These are phyloP conservation scores for Neurospora sublineolata DNA, from an alignment of 495 filamentous ascomycete genomes.

Conservation along the genomic window DNA sequence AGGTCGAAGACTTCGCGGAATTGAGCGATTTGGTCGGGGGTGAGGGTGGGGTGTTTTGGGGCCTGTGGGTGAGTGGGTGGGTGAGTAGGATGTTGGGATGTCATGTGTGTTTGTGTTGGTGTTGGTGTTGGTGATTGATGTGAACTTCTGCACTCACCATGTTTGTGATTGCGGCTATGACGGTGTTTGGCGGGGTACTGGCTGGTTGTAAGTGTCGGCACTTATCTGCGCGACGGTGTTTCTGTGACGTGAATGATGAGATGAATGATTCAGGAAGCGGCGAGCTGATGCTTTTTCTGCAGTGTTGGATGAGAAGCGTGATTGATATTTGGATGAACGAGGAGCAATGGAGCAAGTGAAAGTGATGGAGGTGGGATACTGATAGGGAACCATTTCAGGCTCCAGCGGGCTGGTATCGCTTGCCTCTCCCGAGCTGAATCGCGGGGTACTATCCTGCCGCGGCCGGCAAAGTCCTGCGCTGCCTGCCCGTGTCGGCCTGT, in stretches of 20 bases:
- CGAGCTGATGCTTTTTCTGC: not conserved
- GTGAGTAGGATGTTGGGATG: not conserved
- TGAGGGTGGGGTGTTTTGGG: not conserved
- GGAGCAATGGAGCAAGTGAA: not conserved
- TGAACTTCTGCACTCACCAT: not conserved
- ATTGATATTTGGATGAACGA: not conserved
- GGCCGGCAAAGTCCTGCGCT: not conserved
- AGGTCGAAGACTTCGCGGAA: slow-evolving; percentile 91
- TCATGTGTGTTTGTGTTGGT: not conserved
- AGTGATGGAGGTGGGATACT: not conserved
- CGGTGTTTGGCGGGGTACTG: not conserved
- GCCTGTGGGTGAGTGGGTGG: not conserved
- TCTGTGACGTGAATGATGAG: not conserved
- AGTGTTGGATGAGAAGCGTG: not conserved
- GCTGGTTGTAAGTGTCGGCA: not conserved
- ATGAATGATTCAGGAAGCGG: not conserved
- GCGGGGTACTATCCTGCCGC: not conserved
- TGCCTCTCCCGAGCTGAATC: not conserved
- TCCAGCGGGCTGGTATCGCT: not conserved
- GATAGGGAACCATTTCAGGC: not conserved
- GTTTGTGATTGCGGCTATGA: not conserved
- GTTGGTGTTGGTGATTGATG: not conserved
- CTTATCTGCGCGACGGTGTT: not conserved
- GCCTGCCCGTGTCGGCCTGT: not conserved
- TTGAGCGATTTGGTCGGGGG: slow-evolving; percentile 59